Base-by-base conservation (phyloP, 768 basidiomycete species). In the Cystobasidium ongulense region DNA sequence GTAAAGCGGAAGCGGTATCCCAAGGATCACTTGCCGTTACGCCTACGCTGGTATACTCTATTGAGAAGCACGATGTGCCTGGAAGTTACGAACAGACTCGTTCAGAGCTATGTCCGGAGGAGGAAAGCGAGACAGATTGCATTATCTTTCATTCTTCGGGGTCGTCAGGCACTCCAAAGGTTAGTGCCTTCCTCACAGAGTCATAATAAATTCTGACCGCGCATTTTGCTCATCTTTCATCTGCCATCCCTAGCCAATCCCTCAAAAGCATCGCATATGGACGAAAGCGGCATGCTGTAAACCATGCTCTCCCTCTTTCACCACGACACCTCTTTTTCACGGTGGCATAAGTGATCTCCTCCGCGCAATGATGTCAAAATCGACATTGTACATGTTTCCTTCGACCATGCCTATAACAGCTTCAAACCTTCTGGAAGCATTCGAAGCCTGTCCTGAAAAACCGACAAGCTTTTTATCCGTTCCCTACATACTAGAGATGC, bases 101-200 rank as follows among this genome's bases (percentile, higher is more conserved):
- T 10, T 53, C 78, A 7, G 54, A 78, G 29, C 75, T 78, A 13
- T 74, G 83, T 38, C 79, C 78, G 0, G 80, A 81, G 11, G 80
- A 81, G 38, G 78, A 83, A 54, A 63, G 57, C 23, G 62, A 74
- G 18, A 75, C 82, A 23, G 79, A 80, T 18, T 81, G 79, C 18
- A 82, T 84, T 27, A 82, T 84, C 61, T 76, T 86, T 62, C 85
- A 86, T 75, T 84, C 83, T 3, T 83, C 82, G 1, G 85, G 85
- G 33, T 77, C 83, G 63, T 86, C 86, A 15, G 86, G 86, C 0
- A 84, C 82, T 63, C 86, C 86, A 1, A 86, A 81, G 65, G 65
- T 67, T 13, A 21, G 63, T 64, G 33, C 31, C 15, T 13, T 15
- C 57, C 29, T 3, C 57, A 29, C 29, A 5, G 21, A 13, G 57